Evolutionary conservation across 75 land plant species (phyloP), one percentile per base, ranked within the genome.

Genomic region (Cupressus sempervirens): DNA sequence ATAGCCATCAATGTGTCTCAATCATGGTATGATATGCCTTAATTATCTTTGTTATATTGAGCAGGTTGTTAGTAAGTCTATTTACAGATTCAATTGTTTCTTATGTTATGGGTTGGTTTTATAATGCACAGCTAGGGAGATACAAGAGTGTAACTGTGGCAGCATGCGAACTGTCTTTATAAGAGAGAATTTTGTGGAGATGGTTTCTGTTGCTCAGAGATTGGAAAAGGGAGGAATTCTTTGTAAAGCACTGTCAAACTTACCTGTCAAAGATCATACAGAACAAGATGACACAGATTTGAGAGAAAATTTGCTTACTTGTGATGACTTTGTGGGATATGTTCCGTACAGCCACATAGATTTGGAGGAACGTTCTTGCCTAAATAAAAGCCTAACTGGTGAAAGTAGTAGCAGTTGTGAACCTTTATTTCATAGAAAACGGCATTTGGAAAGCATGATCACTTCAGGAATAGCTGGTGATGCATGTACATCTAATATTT

Each of bases 1-100:
- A 62, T 81, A 32, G 72, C 84, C 89, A 92, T 62, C 96, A 26
- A 93, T 91, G 29, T 96, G 98, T 85, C 91, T 96, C 75, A 92
- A 89, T 54, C 98, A 96, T 92, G 96, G 98, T 96, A 93, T 83
- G 82, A 32, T 36, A 56, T 83, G 67, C 52, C 45, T 79, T 43
- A 26, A n/a, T 79, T 79, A 79, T n/a, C 45, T 45, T 45, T 79
- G 16, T 35, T 23, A 18, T 76, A 26, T 79, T 20, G 13, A 79
- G 41, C 12, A 79, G n/a, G 29, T 79, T 30, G n/a, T 79, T 43
- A 14, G 26, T 79, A n/a, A n/a, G 13, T 79, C 3, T 45, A 79
- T 79, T 16, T 79, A 50, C n/a, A 32, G 52, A 43, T 76, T n/a
- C 29, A 3, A 79, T 36, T 79, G 14, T 72, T 23, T 40, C 46